Evolutionary conservation across 805 yeast species (phyloP).

Genomic region (Komagataella pseudopastoris): DNA sequence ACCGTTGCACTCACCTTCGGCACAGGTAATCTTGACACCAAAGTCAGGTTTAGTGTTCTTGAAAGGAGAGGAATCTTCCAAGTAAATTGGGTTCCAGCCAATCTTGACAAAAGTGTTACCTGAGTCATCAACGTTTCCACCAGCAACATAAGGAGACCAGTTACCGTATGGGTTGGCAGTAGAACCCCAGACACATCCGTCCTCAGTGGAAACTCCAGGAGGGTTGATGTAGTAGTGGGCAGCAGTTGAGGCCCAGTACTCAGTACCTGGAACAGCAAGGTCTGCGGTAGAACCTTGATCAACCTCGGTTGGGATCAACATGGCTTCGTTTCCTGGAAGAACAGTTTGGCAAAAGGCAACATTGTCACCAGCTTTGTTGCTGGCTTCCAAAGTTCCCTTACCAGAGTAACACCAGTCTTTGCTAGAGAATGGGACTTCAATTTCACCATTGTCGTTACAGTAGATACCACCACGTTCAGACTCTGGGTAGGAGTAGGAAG

Average conservation of each 20-base stretch:
- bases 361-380: constrained; percentile 38
- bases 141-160: constrained; percentile 93
- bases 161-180: constrained; percentile 59
- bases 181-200: constrained; percentile 81
- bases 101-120: constrained; percentile 71
- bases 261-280: constrained; percentile 76
- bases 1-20: constrained; percentile 57
- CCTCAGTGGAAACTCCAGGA: constrained; percentile 64
- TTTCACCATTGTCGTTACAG: constrained; percentile 59
- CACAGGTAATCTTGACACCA: constrained; percentile 67
- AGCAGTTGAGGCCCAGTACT: constrained; percentile 78
- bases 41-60: constrained; percentile 41
- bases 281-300: constrained; percentile 30
- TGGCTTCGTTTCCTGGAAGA: constrained; percentile 87
- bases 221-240: constrained; percentile 79
- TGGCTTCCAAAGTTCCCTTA: constrained; percentile 47
- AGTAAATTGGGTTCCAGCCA: constrained; percentile 84
- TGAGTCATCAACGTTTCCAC: constrained; percentile 63
- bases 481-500: constrained; percentile 62
- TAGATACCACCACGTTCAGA: constrained; percentile 76
- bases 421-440: constrained; percentile 45
- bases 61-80: constrained; percentile 46
- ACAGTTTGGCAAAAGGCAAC: constrained; percentile 91
- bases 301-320: constrained; percentile 76
- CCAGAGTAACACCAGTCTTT: constrained; percentile 65